Evolutionary conservation across 306 rosid genomes (phyloP).

Genomic region (Acacia crassicarpa): DNA sequence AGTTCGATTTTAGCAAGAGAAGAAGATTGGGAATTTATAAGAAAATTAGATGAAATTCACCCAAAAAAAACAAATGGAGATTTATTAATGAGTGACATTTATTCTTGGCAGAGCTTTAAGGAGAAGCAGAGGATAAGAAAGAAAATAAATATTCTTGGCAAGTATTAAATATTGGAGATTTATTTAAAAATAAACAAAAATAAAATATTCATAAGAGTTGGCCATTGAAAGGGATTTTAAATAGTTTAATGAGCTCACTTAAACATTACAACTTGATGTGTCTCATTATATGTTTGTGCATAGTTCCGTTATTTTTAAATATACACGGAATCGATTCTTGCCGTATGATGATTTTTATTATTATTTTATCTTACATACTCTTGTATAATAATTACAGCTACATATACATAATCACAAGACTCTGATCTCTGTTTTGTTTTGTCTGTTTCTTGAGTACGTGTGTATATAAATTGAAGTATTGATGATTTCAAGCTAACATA

Average conservation of each 20-base stretch:
- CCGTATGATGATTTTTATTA: not conserved
- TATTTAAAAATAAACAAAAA: too few species aligned
- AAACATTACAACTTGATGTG: not conserved
- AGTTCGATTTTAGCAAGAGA: not conserved
- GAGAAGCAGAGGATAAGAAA: too few species aligned
- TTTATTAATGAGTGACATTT: too few species aligned
- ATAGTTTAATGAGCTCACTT: not conserved
- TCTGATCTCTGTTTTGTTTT: not conserved
- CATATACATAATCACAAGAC: conserved; percentile 15
- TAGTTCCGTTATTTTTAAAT: not conserved
- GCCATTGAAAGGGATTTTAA: not conserved
- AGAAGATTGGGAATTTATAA: not conserved
- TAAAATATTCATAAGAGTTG: too few species aligned
- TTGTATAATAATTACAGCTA: not conserved
- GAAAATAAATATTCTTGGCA: too few species aligned
- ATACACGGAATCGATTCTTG: not conserved
- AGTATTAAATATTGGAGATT: not conserved
- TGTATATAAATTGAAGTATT: conserved; percentile 30
- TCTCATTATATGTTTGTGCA: not conserved
- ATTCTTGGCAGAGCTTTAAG: too few species aligned
- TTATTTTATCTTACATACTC: not conserved
- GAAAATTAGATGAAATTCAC: not conserved
- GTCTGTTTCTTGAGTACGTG: conserved; percentile 22
- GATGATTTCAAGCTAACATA: conserved; percentile 30
- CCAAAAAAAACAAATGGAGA: too few species aligned